Percentiles rank a stretch among this genome's conserved stretches.
Conservation (phyloP, 176 grass and related monocot genomes). For the Alopecurus myosuroides region DNA sequence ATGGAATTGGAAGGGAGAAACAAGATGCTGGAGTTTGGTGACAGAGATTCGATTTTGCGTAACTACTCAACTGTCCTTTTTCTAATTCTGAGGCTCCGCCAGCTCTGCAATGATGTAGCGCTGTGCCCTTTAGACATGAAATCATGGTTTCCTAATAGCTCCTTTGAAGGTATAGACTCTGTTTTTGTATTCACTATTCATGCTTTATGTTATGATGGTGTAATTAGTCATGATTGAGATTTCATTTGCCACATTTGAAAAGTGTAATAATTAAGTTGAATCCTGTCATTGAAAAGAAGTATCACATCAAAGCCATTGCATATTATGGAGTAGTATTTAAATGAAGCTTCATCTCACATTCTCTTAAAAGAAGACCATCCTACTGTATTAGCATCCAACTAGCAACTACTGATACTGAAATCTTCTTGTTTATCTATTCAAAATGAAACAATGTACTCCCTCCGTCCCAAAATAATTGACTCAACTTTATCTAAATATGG, state of each 20-base stretch:
- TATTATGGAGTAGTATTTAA: conserved; percentile 1
- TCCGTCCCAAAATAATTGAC: no score
- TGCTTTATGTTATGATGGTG: not conserved
- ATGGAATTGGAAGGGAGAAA: conserved; percentile 78
- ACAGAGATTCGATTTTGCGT: conserved; percentile 56
- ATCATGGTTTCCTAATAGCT: conserved; percentile 57
- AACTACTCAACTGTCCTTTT: conserved; percentile 90
- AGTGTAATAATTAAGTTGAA: not conserved
- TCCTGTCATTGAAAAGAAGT: not conserved
- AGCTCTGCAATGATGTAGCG: conserved; percentile 80
- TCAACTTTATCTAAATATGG: no score
- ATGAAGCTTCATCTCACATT: not conserved
- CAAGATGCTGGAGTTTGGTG: conserved; percentile 66
- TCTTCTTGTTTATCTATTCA: not conserved
- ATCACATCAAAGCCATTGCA: not conserved
- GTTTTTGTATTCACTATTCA: not conserved
- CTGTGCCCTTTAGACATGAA: conserved; percentile 78
- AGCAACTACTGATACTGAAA: not conserved
- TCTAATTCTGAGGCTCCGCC: conserved; percentile 82
- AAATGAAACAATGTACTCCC: not conserved
- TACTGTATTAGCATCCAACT: not conserved
- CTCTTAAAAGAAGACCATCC: not conserved
- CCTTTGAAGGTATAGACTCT: conserved; percentile 52
- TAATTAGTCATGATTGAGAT: not conserved
- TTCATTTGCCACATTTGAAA: not conserved